Evolutionary conservation across 2,329 filamentous ascomycete species (phyloP), one percentile per base, ranked within the genome.

Genomic region (Celoporthe dispersa): DNA sequence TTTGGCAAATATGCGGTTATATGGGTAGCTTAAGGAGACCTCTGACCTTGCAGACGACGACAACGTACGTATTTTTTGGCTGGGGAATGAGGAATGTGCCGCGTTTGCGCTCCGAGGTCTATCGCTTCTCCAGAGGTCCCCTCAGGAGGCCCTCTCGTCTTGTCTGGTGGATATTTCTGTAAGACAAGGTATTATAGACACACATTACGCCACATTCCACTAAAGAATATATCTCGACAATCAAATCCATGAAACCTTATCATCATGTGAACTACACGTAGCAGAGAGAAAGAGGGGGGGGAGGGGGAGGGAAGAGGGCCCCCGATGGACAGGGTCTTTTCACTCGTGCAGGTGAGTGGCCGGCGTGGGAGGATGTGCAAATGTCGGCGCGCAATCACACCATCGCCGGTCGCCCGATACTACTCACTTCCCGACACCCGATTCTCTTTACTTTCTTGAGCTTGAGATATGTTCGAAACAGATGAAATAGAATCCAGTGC

Each of bases 311-410:
- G 7, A 8, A 44, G 16, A 19, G 22, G 44, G 19, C 16, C 22
- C 44, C 11, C 9, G 22, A n/a, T 7, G 44, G 44, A 48, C 22
- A 48, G 44, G 44, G 44, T 48, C 19, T n/a, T 7, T 48, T 37
- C 19, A n/a, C 33, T 37, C 31, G 39, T 25, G 22, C 31, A 37
- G n/a, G 8, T 6, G n/a, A n/a, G 16, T 28, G 31, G 6, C 59
- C 33, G 35, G 33, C 59, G 35, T n/a, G 59, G n/a, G 33, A 61
- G n/a, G n/a, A 37, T 61, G 59, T 61, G 59, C 59, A 35, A 61
- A 61, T 61, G 59, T 61, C 59, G 25, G 59, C 59, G 59, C 59
- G 19, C 8, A 25, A 61, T 61, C 59, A 61, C 59, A 61, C 35
- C 59, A 61, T 61, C 35, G 31, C 33, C 59, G 33, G 59, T 35